Percentiles rank a stretch among this genome's conserved stretches.
phyloP scores from a whole-genome alignment of 805 yeast genomes.

The Priceomyces melissophilus region DNA sequence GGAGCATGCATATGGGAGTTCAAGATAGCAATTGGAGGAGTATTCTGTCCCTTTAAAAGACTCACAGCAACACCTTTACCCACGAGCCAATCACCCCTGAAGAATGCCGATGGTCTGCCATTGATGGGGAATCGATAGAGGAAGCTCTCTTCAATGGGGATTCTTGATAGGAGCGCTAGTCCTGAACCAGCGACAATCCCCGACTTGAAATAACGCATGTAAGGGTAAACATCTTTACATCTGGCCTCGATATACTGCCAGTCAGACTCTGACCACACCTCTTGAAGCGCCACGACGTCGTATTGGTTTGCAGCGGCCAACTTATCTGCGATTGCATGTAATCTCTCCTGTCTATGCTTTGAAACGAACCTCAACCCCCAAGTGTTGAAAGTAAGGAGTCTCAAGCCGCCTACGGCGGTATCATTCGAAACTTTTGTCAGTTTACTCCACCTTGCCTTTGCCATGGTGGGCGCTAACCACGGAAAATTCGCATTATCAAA shows the following conservation, averaged over 20 bases:
- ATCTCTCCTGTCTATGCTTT: conserved; percentile 60
- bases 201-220: conserved; percentile 65
- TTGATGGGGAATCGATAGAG: conserved; percentile 85
- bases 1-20: conserved; percentile 99
- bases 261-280: conserved; percentile 85
- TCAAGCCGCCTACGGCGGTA: conserved; percentile 21
- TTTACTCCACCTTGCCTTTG: not conserved
- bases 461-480: not conserved
- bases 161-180: conserved; percentile 73
- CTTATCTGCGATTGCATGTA: conserved; percentile 69
- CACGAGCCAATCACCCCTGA: conserved; percentile 95
- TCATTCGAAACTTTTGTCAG: not conserved
- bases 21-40: conserved; percentile 66
- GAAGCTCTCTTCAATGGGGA: conserved; percentile 78
- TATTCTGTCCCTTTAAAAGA: conserved; percentile 46
- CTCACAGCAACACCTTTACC: conserved; percentile 88
- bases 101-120: conserved; percentile 91
- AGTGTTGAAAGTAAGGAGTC: conserved; percentile 66
- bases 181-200: conserved; percentile 96
- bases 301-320: conserved; percentile 49
- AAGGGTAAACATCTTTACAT: conserved; percentile 53
- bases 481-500: not conserved
- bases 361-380: conserved; percentile 92
- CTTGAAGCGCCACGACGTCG: conserved; percentile 92
- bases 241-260: conserved; percentile 59